A percentile compares a stretch with the other conserved stretches of the same genome.
These are phyloP conservation scores for Botrytis galanthina DNA, from an alignment of 2,329 filamentous ascomycete species.

Conservation along the genomic window DNA sequence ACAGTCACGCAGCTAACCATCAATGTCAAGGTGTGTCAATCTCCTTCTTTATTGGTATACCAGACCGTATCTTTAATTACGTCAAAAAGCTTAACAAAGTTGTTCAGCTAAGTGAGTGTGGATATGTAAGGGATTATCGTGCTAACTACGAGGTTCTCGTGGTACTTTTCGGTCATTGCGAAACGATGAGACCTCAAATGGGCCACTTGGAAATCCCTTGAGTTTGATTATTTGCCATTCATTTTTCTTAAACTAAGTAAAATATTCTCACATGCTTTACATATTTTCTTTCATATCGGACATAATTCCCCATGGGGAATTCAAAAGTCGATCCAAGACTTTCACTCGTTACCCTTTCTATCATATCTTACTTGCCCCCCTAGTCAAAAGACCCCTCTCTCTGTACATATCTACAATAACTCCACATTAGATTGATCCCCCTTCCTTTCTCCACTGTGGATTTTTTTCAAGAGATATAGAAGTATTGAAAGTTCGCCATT, in stretches of 20 bases:
- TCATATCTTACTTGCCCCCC: background rate
- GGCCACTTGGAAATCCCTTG: background rate
- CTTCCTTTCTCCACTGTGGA: background rate
- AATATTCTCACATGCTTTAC: background rate
- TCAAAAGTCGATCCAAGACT: background rate
- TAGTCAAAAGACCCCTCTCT: background rate
- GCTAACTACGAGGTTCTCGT: background rate
- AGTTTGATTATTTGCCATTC: background rate
- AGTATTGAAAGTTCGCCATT: background rate
- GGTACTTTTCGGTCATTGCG: background rate
- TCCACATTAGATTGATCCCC: background rate
- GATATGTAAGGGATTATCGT: background rate
- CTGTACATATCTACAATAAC: background rate
- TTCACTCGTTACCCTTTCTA: background rate
- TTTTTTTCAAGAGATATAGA: background rate
- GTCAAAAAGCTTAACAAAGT: slow-evolving; percentile 5
- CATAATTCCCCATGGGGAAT: background rate
- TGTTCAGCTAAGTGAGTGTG: background rate
- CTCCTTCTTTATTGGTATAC: background rate
- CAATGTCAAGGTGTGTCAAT: background rate
- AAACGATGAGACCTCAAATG: background rate
- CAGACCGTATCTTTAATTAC: background rate
- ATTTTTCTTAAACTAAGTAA: background rate
- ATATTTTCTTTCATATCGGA: background rate
- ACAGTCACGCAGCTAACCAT: background rate